Conservation (phyloP, 805 yeast genomes). For the Candida coquimbonensis region DNA sequence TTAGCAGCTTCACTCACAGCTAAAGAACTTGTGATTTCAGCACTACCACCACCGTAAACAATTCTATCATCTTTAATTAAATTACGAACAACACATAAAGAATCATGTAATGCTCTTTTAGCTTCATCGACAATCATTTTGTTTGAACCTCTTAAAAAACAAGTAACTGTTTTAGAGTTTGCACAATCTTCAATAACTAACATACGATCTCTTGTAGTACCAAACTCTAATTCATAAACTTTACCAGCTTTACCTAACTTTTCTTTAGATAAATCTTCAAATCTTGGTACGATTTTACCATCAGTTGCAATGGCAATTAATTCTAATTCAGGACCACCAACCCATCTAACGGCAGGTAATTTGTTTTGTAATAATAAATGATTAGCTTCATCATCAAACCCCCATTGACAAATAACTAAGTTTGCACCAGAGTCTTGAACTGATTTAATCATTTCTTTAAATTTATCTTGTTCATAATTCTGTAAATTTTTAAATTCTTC, state of each 20-base stretch:
- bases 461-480: slow-evolving; percentile 85
- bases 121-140: slow-evolving; percentile 98
- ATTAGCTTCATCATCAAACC: slow-evolving; percentile 97
- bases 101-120: slow-evolving; percentile 91
- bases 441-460: slow-evolving; percentile 79
- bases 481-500: slow-evolving; percentile 91
- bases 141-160: slow-evolving; percentile 91
- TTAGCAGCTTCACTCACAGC: slow-evolving; percentile 91
- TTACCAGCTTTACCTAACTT: slow-evolving; percentile 86
- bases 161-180: slow-evolving; percentile 82
- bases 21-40: slow-evolving; percentile 89
- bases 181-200: slow-evolving; percentile 86
- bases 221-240: slow-evolving; percentile 85
- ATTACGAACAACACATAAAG: slow-evolving; percentile 95
- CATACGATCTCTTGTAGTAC: slow-evolving; percentile 96
- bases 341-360: slow-evolving; percentile 97
- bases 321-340: slow-evolving; percentile 95
- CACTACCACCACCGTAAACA: slow-evolving; percentile 99
- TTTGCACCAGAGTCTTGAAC: slow-evolving; percentile 92
- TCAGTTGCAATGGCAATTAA: slow-evolving; percentile 95
- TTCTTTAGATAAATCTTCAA: slow-evolving; percentile 77
- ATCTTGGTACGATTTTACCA: slow-evolving; percentile 95
- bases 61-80: slow-evolving; percentile 85
- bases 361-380: slow-evolving; percentile 82
- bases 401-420: slow-evolving; percentile 98